Base-by-base conservation (phyloP, 2,329 filamentous ascomycete species). In the Aspergillus luchuensis region DNA sequence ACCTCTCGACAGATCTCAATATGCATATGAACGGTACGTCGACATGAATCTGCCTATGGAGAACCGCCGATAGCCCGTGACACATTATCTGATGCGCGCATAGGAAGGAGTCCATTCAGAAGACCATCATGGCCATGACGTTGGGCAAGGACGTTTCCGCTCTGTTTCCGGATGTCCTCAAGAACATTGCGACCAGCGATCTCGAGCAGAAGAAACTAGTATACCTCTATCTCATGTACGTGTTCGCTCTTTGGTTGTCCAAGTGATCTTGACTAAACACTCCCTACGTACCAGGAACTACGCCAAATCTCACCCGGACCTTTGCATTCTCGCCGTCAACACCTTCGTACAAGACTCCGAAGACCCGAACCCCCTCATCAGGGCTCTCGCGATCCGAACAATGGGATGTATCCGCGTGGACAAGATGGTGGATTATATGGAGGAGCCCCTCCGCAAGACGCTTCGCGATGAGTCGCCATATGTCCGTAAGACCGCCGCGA, bases 341-440 rank as follows among this genome's bases (percentile, higher is more conserved):
- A 99, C 95, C 13, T 99, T 99, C 73, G 95, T 98, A 5, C 95
- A 99, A 84, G 95, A 99, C 77, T 95, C 95, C 15, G 95, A 99
- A 85, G 95, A 99, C 72, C 95, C 95, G 47, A 99, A 99, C 73
- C 95, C 95, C 13, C 85, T 99, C 23, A 92, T 99, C 72, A 85
- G 95, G 82, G 95, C 95, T 54, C 85, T 99, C 55, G 95, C 95
- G 58, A 96, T 99, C 76, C 87, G 95, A 70, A 99, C 95, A 36
- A 99, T 99, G 95, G 95, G 95, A 43, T 98, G 95, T 74, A 98
- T 99, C 71, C 85, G 95, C 59, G 95, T 99, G 58, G 95, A 98
- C 69, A 99, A 99, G 79, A 99, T 99, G 92, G 92, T 98, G 66
- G 95, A 99, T 75, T 99, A 99, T 77, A 98, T 99, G 94, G 95